These are phyloP conservation scores for Candida neerlandica DNA, from an alignment of 1,139 yeast species.

Conservation along the genomic window DNA sequence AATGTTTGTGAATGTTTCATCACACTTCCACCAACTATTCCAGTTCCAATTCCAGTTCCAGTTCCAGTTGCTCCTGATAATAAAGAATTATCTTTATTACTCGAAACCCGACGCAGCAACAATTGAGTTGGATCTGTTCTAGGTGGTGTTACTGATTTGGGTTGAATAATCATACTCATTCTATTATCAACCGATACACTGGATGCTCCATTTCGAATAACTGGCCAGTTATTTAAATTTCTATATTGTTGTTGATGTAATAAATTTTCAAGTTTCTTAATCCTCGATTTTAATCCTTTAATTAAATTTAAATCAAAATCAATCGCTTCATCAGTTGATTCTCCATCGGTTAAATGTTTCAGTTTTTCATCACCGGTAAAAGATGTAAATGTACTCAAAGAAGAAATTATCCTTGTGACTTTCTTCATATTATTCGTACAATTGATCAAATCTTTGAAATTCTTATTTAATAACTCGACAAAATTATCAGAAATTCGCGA, in stretches of 20 bases:
- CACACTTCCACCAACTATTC: slow-evolving; percentile 3
- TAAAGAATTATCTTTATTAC: neutral
- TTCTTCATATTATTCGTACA: slow-evolving; percentile 43
- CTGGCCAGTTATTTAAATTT: slow-evolving; percentile 62
- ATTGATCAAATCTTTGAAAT: slow-evolving; percentile 46
- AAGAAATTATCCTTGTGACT: slow-evolving; percentile 37
- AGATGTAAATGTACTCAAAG: slow-evolving; percentile 36
- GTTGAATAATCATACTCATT: slow-evolving; percentile 25
- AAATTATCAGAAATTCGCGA: slow-evolving; percentile 29
- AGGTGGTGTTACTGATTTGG: slow-evolving; percentile 12
- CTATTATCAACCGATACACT: slow-evolving; percentile 16
- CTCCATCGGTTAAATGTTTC: slow-evolving; percentile 11
- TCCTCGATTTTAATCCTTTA: slow-evolving; percentile 59
- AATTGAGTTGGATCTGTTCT: slow-evolving; percentile 27
- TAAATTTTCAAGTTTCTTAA: slow-evolving; percentile 64
- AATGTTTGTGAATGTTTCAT: slow-evolving; percentile 23
- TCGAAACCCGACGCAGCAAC: slow-evolving; percentile 19
- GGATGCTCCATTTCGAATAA: slow-evolving; percentile 19
- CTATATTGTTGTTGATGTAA: slow-evolving; percentile 68
- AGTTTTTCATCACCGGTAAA: slow-evolving; percentile 22
- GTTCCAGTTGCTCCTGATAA: slow-evolving; percentile 10
- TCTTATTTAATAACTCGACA: slow-evolving; percentile 45
- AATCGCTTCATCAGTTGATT: slow-evolving; percentile 24
- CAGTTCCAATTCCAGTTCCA: slow-evolving; percentile 10
- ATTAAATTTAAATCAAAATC: slow-evolving; percentile 42